A percentile compares a stretch with the other conserved stretches of the same genome.
phyloP scores from a whole-genome alignment of 2,329 filamentous ascomycete genomes.

The Epichloe sibirici region DNA sequence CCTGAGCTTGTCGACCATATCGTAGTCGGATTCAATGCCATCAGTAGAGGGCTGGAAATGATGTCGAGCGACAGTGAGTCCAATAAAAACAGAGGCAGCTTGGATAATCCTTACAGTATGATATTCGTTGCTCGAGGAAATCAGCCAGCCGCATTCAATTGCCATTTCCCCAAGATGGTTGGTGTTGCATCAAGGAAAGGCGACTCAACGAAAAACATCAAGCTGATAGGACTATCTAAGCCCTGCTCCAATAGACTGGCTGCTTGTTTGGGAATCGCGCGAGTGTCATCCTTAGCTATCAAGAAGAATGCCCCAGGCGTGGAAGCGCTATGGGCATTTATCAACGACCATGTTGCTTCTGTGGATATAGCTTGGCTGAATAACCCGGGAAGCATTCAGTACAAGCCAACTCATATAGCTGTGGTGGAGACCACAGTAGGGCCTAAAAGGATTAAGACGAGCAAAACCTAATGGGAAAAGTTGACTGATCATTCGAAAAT shows the following conservation, averaged over 20 bases:
- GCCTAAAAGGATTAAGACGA: constrained; percentile 11
- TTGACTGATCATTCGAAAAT: background rate
- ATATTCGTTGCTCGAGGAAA: constrained; percentile 48
- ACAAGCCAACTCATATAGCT: constrained; percentile 22
- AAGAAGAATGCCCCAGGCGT: constrained; percentile 42
- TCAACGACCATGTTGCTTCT: constrained; percentile 36
- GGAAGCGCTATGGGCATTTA: constrained; percentile 43
- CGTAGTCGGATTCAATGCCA: constrained; percentile 51
- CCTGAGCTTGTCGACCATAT: constrained; percentile 46
- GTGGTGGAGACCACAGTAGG: constrained; percentile 24
- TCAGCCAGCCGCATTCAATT: constrained; percentile 44
- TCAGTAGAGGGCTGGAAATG: constrained; percentile 46
- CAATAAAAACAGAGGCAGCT: background rate
- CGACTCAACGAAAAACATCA: constrained; percentile 28
- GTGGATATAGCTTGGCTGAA: constrained; percentile 43
- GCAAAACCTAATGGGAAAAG: background rate
- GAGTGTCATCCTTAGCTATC: constrained; percentile 53
- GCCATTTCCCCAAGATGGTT: constrained; percentile 46
- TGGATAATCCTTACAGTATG: constrained; percentile 28
- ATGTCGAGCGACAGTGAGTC: constrained; percentile 14
- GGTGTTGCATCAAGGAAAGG: constrained; percentile 33
- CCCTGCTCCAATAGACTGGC: constrained; percentile 46
- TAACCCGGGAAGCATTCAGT: constrained; percentile 12
- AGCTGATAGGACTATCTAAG: constrained; percentile 51
- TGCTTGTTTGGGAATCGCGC: constrained; percentile 44